These are phyloP conservation scores for Boletus subcaerulescens DNA, from an alignment of 768 basidiomycete species.

Conservation along the genomic window DNA sequence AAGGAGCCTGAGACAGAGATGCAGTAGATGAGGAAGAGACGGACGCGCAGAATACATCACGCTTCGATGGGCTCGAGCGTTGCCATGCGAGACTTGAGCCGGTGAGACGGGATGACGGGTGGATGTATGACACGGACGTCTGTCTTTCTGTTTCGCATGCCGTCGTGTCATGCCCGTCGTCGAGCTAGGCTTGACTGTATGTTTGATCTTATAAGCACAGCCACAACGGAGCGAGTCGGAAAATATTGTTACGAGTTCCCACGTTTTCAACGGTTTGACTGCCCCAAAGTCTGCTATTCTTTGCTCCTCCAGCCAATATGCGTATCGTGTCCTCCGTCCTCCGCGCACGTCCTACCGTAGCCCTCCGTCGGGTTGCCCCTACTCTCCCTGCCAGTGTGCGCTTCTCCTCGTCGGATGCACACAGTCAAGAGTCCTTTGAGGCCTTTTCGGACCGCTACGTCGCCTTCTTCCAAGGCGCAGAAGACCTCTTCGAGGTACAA, in stretches of 20 bases:
- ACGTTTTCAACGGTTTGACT: slow-evolving; percentile 1
- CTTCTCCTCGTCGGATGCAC: slow-evolving; percentile 50
- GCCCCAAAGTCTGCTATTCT: neutral
- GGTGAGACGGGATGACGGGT: too few species aligned
- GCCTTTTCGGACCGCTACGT: slow-evolving; percentile 93
- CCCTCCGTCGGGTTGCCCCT: slow-evolving; percentile 42
- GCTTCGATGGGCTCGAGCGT: too few species aligned
- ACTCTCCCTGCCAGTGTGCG: slow-evolving; percentile 36
- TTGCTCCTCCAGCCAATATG: slow-evolving; percentile 39
- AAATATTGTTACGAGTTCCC: slow-evolving; percentile 12
- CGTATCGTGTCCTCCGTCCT: slow-evolving; percentile 61
- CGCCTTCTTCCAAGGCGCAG: slow-evolving; percentile 86
- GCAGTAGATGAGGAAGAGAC: too few species aligned
- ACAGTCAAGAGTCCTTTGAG: slow-evolving; percentile 90
- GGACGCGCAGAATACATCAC: too few species aligned
- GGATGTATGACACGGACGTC: too few species aligned
- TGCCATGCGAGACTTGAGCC: too few species aligned
- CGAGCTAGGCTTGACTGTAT: too few species aligned
- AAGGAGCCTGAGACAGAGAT: too few species aligned
- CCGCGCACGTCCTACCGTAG: slow-evolving; percentile 53
- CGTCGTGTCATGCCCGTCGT: too few species aligned
- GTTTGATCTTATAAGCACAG: slow-evolving; percentile 9
- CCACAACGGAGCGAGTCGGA: slow-evolving; percentile 21
- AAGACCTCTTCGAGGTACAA: slow-evolving; percentile 98
- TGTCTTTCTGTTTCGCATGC: too few species aligned